Percentiles rank a stretch among this genome's conserved stretches.
These are phyloP conservation scores for Ophiocordyceps polyrhachis-furcata DNA, from an alignment of 2,329 filamentous ascomycete species.

Conservation along the genomic window DNA sequence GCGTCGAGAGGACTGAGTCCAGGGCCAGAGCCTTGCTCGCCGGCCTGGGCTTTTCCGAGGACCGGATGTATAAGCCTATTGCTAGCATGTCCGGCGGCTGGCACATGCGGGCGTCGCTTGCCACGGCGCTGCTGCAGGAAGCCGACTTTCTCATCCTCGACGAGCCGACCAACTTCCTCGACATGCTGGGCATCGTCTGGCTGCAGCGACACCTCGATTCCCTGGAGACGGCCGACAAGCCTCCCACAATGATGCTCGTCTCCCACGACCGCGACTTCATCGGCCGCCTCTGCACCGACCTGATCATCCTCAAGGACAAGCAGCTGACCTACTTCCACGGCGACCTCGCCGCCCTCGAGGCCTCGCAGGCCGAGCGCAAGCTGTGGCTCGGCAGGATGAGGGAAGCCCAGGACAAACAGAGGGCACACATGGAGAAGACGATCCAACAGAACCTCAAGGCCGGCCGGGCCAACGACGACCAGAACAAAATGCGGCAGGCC, in stretches of 20 bases:
- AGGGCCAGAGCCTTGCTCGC: conserved; percentile 46
- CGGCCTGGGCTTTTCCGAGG: conserved; percentile 53
- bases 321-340: conserved; percentile 57
- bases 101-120: conserved; percentile 51
- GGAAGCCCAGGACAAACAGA: conserved; percentile 65
- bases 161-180: conserved; percentile 76
- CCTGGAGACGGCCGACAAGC: conserved; percentile 27
- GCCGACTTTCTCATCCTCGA: conserved; percentile 67
- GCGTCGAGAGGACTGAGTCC: conserved; percentile 42
- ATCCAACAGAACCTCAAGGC: conserved; percentile 57
- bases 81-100: conserved; percentile 58
- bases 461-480: conserved; percentile 60
- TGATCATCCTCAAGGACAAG: conserved; percentile 58
- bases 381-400: conserved; percentile 56
- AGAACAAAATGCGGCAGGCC: conserved; percentile 72
- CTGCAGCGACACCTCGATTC: conserved; percentile 52
- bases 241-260: conserved; percentile 55
- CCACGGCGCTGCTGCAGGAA: conserved; percentile 48
- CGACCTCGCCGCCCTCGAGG: conserved; percentile 53
- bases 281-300: conserved; percentile 56
- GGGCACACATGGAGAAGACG: conserved; percentile 60
- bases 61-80: conserved; percentile 38
- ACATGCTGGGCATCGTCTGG: conserved; percentile 71
- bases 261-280: conserved; percentile 75
- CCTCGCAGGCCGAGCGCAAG: conserved; percentile 46